Conservation (phyloP, 805 yeast genomes). For the Kuraishia cidri region DNA sequence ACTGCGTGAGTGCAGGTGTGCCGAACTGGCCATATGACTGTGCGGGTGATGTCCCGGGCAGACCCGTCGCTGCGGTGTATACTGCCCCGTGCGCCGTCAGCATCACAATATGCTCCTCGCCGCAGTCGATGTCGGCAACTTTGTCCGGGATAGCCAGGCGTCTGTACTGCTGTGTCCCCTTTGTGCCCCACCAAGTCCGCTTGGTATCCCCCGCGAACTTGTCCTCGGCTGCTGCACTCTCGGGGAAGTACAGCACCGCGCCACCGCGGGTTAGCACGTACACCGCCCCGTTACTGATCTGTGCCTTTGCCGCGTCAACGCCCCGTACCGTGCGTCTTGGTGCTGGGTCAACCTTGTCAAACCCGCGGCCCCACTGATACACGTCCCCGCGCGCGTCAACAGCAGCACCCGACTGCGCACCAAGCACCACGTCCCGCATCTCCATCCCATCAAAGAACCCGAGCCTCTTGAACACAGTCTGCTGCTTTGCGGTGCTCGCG, state of each 20-base stretch:
- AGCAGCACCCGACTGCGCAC: slow-evolving; percentile 42
- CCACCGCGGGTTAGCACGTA: slow-evolving; percentile 38
- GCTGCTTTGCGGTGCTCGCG: slow-evolving; percentile 14
- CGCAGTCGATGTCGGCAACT: slow-evolving; percentile 38
- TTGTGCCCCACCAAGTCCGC: neutral
- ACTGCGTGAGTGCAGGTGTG: slow-evolving; percentile 62
- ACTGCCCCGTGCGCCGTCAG: slow-evolving; percentile 53
- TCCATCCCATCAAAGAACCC: slow-evolving; percentile 53
- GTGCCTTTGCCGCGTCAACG: slow-evolving; percentile 30
- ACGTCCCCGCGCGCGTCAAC: slow-evolving; percentile 64
- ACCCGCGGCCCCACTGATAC: slow-evolving; percentile 58
- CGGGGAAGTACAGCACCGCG: slow-evolving; percentile 33
- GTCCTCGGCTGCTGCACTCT: slow-evolving; percentile 5
- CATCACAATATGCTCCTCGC: slow-evolving; percentile 62
- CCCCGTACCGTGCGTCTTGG: slow-evolving; percentile 34
- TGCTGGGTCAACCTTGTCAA: slow-evolving; percentile 14
- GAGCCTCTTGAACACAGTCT: slow-evolving; percentile 50
- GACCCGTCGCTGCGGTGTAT: slow-evolving; percentile 54
- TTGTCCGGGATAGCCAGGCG: slow-evolving; percentile 9
- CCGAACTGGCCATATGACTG: slow-evolving; percentile 76
- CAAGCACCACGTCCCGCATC: slow-evolving; percentile 47
- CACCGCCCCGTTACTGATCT: slow-evolving; percentile 43
- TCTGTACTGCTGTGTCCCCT: slow-evolving; percentile 2
- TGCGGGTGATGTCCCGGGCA: slow-evolving; percentile 18
- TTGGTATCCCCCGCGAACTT: slow-evolving; percentile 1